Evolutionary conservation across 495 filamentous ascomycete genomes (phyloP).

Genomic region (Aspergillus olivimuriae): DNA sequence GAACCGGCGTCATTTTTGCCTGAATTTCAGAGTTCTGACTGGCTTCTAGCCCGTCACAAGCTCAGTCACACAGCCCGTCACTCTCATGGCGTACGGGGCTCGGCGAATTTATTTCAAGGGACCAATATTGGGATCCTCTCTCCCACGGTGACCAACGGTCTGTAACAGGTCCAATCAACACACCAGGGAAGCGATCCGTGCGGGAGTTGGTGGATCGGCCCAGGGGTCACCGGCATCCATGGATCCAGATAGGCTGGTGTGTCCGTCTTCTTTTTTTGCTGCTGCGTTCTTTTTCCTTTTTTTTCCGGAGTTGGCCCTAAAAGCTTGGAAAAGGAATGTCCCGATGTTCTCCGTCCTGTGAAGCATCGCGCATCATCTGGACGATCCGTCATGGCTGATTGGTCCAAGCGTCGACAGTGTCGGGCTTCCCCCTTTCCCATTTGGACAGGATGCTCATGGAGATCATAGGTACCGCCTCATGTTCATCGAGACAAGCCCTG

Average conservation of each 20-base stretch:
- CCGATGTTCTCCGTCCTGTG: background rate
- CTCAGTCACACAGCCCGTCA: background rate
- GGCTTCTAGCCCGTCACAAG: background rate
- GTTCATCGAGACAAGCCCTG: background rate
- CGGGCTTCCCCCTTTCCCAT: background rate
- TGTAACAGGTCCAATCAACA: slow-evolving; percentile 21
- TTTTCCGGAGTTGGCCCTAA: background rate
- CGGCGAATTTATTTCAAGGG: slow-evolving; percentile 8
- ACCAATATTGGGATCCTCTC: slow-evolving; percentile 29
- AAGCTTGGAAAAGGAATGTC: background rate
- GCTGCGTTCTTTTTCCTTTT: background rate
- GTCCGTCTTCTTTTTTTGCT: background rate
- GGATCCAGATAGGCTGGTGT: background rate
- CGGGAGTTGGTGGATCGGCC: slow-evolving; percentile 13
- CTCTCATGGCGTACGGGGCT: background rate
- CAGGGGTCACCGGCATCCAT: slow-evolving; percentile 7
- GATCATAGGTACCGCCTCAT: background rate
- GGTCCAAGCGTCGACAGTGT: background rate
- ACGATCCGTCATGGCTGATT: background rate
- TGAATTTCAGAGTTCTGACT: background rate
- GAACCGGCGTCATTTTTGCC: background rate
- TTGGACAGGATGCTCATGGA: background rate
- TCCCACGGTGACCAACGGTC: slow-evolving; percentile 16
- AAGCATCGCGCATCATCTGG: background rate
- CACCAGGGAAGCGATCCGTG: slow-evolving; percentile 2